Base-by-base conservation (phyloP, 208 protist species). In the Acanthamoeba culbertsoni region DNA sequence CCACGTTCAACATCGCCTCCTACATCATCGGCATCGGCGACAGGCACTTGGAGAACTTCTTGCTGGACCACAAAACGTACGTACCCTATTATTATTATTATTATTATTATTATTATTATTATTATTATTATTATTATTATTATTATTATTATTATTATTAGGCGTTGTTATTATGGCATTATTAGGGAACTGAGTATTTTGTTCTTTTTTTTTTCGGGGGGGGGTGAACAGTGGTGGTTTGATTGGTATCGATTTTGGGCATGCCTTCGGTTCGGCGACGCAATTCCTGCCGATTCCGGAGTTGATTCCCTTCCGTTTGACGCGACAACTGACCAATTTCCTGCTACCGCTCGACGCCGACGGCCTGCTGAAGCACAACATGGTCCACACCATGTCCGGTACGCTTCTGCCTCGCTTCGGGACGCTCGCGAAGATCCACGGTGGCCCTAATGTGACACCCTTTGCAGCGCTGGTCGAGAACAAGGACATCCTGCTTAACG, bases 161-260 rank as follows among this genome's bases (percentile, higher is more conserved):
- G 35, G 2, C 6, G 31, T 45, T 6, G 35, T 8, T 33, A 18
- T 40, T 77, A 18, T 40, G n/a, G n/a, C n/a, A n/a, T n/a, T n/a
- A n/a, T n/a, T n/a, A n/a, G n/a, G n/a, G n/a, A n/a, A n/a, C n/a
- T n/a, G n/a, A n/a, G n/a, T n/a, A n/a, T n/a, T n/a, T n/a, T n/a
- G n/a, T n/a, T n/a, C n/a, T n/a, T n/a, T n/a, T n/a, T n/a, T n/a
- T n/a, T n/a, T n/a, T n/a, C n/a, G n/a, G n/a, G n/a, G n/a, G n/a
- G n/a, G n/a, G n/a, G n/a, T 62, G 18, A 23, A 6, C 48, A 96
- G 90, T 37, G 98, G 98, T n/a, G 86, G 88, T 5, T 31, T 99
- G 7, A 95, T 99, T 33, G 96, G 96, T 71, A 99, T 99, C 71
- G 98, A 99, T 94, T 99, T 99, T 95, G 98, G 98, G 5, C 97